Percentiles rank a stretch among this genome's conserved stretches.
phyloP scores from a whole-genome alignment of 2,329 filamentous ascomycete species.

The Monosporascus sp. region DNA sequence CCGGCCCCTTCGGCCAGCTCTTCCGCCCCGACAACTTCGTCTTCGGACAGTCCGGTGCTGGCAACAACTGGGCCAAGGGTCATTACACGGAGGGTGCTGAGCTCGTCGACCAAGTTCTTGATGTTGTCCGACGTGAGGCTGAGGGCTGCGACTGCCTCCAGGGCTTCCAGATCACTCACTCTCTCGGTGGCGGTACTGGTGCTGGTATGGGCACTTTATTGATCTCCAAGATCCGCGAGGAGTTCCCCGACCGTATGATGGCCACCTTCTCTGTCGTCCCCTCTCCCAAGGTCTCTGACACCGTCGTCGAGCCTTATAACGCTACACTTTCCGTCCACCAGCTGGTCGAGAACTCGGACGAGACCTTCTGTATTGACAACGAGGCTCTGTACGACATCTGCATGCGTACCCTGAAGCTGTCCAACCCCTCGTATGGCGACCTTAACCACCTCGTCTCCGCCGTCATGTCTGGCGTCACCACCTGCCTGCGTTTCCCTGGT shows the following conservation, averaged over 20 bases:
- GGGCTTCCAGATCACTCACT: conserved; percentile 99
- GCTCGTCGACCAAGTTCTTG: conserved; percentile 95
- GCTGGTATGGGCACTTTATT: conserved; percentile 99
- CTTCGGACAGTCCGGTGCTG: conserved; percentile 98
- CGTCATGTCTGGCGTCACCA: conserved; percentile 99
- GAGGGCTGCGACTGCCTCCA: conserved; percentile 99
- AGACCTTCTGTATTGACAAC: conserved; percentile 99
- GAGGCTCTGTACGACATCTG: conserved; percentile 99
- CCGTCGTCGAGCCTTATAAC: conserved; percentile 99
- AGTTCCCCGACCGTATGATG: conserved; percentile 99
- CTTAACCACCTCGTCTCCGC: conserved; percentile 99
- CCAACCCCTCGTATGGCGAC: conserved; percentile 97
- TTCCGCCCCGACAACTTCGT: conserved; percentile 99
- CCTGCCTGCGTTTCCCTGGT: conserved; percentile 97
- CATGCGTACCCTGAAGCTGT: conserved; percentile 99
- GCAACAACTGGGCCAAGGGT: conserved; percentile 99
- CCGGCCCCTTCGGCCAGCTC: conserved; percentile 95
- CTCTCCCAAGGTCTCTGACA: conserved; percentile 99
- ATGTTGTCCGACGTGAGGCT: conserved; percentile 97
- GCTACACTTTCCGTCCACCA: conserved; percentile 98
- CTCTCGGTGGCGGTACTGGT: conserved; percentile 99
- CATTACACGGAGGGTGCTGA: conserved; percentile 99
- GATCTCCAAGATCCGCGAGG: conserved; percentile 99
- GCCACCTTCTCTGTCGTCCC: conserved; percentile 98
- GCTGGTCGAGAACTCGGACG: conserved; percentile 99